These are phyloP conservation scores for Spinacia oleracea DNA, from an alignment of 179 eudicot genomes.

Conservation along the genomic window DNA sequence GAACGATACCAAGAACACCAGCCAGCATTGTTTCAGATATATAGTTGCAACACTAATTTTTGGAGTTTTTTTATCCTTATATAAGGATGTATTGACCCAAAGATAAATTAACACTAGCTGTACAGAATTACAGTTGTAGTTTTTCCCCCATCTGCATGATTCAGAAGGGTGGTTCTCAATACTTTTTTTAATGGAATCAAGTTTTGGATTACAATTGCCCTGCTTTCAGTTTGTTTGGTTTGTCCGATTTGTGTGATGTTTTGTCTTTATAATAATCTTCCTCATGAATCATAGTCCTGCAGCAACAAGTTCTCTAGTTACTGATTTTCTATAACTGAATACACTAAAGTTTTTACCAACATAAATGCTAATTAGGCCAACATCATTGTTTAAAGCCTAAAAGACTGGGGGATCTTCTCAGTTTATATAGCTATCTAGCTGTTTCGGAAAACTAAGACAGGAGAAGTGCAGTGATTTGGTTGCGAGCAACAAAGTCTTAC, in stretches of 20 bases:
- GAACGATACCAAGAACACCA: background rate
- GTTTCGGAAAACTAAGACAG: background rate
- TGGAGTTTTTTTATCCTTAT: background rate
- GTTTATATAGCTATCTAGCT: background rate
- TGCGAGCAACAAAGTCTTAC: background rate
- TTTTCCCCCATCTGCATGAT: conserved; percentile 25
- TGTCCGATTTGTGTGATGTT: background rate
- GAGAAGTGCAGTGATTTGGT: background rate
- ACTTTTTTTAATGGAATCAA: background rate
- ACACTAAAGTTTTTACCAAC: background rate
- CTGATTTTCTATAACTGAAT: background rate
- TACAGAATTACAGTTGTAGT: conserved; percentile 1
- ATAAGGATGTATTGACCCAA: background rate
- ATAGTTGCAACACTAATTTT: background rate
- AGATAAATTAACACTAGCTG: conserved; percentile 2
- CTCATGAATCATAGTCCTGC: background rate
- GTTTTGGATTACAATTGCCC: too few species aligned
- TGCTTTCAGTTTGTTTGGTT: too few species aligned
- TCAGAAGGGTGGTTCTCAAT: conserved; percentile 21
- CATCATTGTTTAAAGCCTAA: too few species aligned
- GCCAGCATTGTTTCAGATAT: too few species aligned
- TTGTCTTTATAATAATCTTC: too few species aligned
- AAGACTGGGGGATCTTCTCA: too few species aligned
- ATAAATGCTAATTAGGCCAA: background rate
- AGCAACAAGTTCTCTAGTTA: background rate